Percentiles rank a stretch among this genome's conserved stretches.
These are phyloP conservation scores for Dovyalis caffra DNA, from an alignment of 345 rosid genomes.

Conservation along the genomic window DNA sequence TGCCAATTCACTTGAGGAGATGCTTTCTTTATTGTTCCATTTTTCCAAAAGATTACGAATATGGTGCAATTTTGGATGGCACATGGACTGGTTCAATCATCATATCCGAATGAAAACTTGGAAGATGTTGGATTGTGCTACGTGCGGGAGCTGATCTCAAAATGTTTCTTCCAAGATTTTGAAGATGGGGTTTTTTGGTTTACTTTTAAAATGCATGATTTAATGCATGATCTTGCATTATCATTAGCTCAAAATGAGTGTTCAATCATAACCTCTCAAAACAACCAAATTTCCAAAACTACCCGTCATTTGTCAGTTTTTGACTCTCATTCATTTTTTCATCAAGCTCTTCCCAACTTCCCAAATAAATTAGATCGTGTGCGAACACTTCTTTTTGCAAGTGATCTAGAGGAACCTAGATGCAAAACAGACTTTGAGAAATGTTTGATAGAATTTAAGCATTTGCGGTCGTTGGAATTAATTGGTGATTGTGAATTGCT, in stretches of 20 bases:
- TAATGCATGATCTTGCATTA: conserved; percentile 31
- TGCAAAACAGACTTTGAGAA: conserved; percentile 11
- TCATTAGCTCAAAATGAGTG: conserved; percentile 20
- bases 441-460: not conserved
- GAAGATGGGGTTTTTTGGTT: not conserved
- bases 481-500: not conserved
- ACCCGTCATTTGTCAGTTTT: conserved; percentile 14
- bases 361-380: not conserved
- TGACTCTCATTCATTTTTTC: not conserved
- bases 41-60: conserved; percentile 22
- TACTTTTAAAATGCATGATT: conserved; percentile 27
- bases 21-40: conserved; percentile 21
- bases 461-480: conserved; percentile 9
- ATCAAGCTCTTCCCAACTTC: not conserved
- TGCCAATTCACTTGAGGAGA: not conserved
- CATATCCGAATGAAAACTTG: not conserved
- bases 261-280: not conserved
- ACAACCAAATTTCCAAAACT: not conserved
- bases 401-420: not conserved
- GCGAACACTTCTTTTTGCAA: conserved; percentile 12
- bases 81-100: conserved; percentile 14
- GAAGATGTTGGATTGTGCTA: no score
- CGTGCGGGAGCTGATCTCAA: not conserved
- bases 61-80: conserved; percentile 24
- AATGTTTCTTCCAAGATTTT: conserved; percentile 34